Conservation (phyloP, 1,284 basidiomycete species). For the Boletellus dicymbophilus region DNA sequence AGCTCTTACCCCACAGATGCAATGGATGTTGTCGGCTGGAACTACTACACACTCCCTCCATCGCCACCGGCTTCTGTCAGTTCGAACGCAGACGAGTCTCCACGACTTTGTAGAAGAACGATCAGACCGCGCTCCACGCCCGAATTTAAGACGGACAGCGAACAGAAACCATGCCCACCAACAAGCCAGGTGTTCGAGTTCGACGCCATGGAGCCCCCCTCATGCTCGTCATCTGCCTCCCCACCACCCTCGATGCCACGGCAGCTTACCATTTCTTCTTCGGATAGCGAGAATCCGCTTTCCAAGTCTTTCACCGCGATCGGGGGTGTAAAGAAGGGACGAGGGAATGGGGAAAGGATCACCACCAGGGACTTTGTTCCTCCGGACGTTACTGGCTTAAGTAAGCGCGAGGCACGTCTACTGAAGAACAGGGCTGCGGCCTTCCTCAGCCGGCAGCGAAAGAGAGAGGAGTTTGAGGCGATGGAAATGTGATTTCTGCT, state of each 20-base stretch:
- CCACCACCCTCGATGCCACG: constrained; percentile 37
- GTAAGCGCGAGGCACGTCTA: constrained; percentile 86
- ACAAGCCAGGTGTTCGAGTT: constrained; percentile 74
- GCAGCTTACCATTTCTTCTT: constrained; percentile 28
- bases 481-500: constrained; percentile 72
- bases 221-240: constrained; percentile 37
- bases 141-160: constrained; percentile 43
- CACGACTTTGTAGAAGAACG: constrained; percentile 45
- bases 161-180: constrained; percentile 59
- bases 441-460: constrained; percentile 87
- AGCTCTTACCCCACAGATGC: constrained; percentile 39
- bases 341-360: constrained; percentile 62
- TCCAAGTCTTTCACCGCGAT: constrained; percentile 49
- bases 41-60: constrained; percentile 49
- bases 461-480: constrained; percentile 88
- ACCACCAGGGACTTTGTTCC: constrained; percentile 83
- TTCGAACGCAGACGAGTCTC: constrained; percentile 46
- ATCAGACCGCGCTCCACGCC: constrained; percentile 51
- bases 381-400: constrained; percentile 85
- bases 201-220: constrained; percentile 32
- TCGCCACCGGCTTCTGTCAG: constrained; percentile 53
- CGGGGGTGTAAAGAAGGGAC: constrained; percentile 55
- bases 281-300: constrained; percentile 25
- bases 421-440: constrained; percentile 92
- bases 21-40: constrained; percentile 45